Evolutionary conservation across 2,329 filamentous ascomycete species (phyloP).

Genomic region (Phialocephala subalpina): DNA sequence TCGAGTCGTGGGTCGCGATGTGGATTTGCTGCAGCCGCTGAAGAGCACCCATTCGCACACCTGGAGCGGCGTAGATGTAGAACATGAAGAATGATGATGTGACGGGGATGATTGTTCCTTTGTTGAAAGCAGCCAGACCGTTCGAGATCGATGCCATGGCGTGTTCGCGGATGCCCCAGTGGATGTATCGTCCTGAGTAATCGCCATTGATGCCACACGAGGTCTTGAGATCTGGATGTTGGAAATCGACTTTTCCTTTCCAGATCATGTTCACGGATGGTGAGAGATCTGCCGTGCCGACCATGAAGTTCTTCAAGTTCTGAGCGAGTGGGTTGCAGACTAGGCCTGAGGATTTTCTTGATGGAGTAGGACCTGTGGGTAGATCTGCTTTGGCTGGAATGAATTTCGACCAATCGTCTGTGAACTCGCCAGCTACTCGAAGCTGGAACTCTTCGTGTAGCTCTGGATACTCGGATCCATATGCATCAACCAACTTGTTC

Average conservation of each 20-base stretch:
- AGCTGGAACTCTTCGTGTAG: slow-evolving; percentile 56
- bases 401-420: slow-evolving; percentile 55
- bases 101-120: slow-evolving; percentile 62
- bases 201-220: slow-evolving; percentile 61
- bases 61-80: slow-evolving; percentile 65
- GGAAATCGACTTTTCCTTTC: slow-evolving; percentile 59
- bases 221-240: slow-evolving; percentile 50
- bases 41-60: slow-evolving; percentile 66
- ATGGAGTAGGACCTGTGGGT: slow-evolving; percentile 55
- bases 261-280: slow-evolving; percentile 64
- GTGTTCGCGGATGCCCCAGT: slow-evolving; percentile 68
- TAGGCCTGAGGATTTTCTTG: slow-evolving; percentile 57
- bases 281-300: slow-evolving; percentile 61
- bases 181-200: slow-evolving; percentile 63
- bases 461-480: slow-evolving; percentile 56
- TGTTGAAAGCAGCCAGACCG: slow-evolving; percentile 65
- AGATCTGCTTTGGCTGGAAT: slow-evolving; percentile 52
- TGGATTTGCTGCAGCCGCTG: slow-evolving; percentile 64
- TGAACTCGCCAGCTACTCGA: slow-evolving; percentile 56
- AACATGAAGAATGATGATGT: slow-evolving; percentile 71
- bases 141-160: slow-evolving; percentile 67
- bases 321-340: slow-evolving; percentile 60
- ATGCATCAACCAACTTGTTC: slow-evolving; percentile 52
- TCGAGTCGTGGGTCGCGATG: slow-evolving; percentile 67
- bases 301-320: slow-evolving; percentile 56